Conservation (phyloP, 495 filamentous ascomycete genomes). For the Bathelium albidoporum region DNA sequence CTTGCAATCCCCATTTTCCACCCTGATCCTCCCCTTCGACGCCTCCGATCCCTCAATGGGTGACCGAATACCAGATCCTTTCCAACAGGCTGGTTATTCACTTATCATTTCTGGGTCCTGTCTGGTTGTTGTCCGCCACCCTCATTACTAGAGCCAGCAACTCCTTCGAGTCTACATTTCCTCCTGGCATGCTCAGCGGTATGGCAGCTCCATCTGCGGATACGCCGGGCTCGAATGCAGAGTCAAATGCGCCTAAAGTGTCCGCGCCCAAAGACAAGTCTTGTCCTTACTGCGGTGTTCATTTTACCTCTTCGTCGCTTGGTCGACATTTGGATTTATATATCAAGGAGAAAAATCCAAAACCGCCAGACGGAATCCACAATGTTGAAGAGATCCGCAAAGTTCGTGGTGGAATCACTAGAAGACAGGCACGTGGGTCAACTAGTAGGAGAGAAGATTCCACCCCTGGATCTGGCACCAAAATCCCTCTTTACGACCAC, state of each 20-base stretch:
- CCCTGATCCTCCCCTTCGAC: neutral
- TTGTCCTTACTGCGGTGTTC: conserved; percentile 75
- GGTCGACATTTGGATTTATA: conserved; percentile 86
- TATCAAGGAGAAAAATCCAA: conserved; percentile 77
- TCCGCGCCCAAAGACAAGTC: conserved; percentile 60
- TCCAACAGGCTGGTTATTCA: neutral
- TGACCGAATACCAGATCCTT: neutral
- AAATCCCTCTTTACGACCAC: neutral
- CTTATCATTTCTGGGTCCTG: neutral
- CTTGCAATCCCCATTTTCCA: neutral
- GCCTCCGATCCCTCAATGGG: neutral
- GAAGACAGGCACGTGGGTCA: conserved; percentile 60
- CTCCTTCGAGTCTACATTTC: neutral
- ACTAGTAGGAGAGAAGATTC: neutral
- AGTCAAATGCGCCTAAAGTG: conserved; percentile 21
- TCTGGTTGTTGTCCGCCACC: neutral
- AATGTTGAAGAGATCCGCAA: conserved; percentile 78
- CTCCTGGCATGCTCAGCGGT: neutral
- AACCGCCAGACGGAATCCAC: conserved; percentile 72
- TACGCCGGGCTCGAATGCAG: conserved; percentile 3
- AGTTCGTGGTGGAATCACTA: conserved; percentile 70
- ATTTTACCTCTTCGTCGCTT: conserved; percentile 86
- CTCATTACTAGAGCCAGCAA: neutral
- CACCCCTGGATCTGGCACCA: neutral
- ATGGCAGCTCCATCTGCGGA: conserved; percentile 3